Evolutionary conservation across 805 yeast genomes (phyloP).

Genomic region (Sugiyamaella qingdaonensis): DNA sequence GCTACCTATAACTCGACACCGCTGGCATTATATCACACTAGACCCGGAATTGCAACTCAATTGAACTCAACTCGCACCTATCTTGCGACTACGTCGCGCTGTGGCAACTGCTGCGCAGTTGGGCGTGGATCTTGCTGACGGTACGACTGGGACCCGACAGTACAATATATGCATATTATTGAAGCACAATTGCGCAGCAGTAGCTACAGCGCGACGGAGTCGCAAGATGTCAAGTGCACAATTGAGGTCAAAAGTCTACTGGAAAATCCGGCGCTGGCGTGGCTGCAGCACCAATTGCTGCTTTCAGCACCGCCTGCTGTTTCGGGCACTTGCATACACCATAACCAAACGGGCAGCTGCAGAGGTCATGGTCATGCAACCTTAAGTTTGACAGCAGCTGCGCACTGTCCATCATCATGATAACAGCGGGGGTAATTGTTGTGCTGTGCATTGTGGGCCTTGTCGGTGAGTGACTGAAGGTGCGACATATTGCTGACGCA

Average conservation of each 20-base stretch:
- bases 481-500: no score
- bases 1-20: no score
- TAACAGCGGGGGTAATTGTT: constrained; percentile 72
- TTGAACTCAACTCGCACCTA: no score
- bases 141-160: no score
- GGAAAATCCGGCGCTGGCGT: background rate
- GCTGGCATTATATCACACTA: no score
- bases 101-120: no score
- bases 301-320: background rate
- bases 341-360: background rate
- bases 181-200: background rate
- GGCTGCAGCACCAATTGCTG: background rate
- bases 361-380: constrained; percentile 3
- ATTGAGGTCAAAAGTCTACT: background rate
- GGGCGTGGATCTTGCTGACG: no score
- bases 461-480: constrained; percentile 30
- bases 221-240: no score
- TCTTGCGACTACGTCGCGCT: no score
- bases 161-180: no score
- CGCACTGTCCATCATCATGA: constrained; percentile 39
- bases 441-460: constrained; percentile 46
- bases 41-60: no score
- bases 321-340: background rate
- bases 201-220: no score
- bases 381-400: background rate